Evolutionary conservation across 352 stramenopile genomes (phyloP).

Genomic region (Phytophthora brassicae): DNA sequence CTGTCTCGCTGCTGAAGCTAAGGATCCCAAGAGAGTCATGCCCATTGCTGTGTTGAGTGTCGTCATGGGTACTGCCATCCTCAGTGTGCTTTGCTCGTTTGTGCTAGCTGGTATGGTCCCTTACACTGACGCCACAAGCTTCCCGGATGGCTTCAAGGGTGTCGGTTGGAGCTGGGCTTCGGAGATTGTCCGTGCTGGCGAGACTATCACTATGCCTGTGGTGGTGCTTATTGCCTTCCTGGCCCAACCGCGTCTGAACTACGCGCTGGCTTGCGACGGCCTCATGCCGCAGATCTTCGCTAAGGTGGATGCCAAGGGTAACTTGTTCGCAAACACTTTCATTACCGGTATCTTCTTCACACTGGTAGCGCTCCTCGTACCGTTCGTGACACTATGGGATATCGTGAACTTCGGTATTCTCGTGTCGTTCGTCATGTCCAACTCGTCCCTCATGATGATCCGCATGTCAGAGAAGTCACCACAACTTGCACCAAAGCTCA

Average conservation of each 20-base stretch:
- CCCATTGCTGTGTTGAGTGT: slow-evolving; percentile 82
- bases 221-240: slow-evolving; percentile 90
- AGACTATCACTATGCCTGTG: slow-evolving; percentile 79
- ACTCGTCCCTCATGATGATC: slow-evolving; percentile 52
- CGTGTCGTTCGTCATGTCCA: slow-evolving; percentile 73
- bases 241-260: slow-evolving; percentile 89
- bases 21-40: slow-evolving; percentile 76
- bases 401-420: slow-evolving; percentile 73
- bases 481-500: slow-evolving; percentile 35
- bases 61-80: slow-evolving; percentile 59
- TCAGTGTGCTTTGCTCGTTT: slow-evolving; percentile 65
- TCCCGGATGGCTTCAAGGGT: slow-evolving; percentile 29
- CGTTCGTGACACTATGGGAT: slow-evolving; percentile 63
- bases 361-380: slow-evolving; percentile 50
- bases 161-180: slow-evolving; percentile 30
- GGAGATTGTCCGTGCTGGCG: slow-evolving; percentile 34
- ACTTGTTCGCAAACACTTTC: background rate
- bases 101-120: slow-evolving; percentile 78
- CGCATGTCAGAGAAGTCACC: slow-evolving; percentile 43
- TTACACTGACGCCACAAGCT: slow-evolving; percentile 34
- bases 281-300: slow-evolving; percentile 88
- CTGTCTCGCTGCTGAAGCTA: slow-evolving; percentile 81
- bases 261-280: slow-evolving; percentile 87
- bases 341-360: slow-evolving; percentile 43
- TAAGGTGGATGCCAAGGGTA: slow-evolving; percentile 12